phyloP scores from a whole-genome alignment of 257 asterid species.

The Nicotiana otophora region DNA sequence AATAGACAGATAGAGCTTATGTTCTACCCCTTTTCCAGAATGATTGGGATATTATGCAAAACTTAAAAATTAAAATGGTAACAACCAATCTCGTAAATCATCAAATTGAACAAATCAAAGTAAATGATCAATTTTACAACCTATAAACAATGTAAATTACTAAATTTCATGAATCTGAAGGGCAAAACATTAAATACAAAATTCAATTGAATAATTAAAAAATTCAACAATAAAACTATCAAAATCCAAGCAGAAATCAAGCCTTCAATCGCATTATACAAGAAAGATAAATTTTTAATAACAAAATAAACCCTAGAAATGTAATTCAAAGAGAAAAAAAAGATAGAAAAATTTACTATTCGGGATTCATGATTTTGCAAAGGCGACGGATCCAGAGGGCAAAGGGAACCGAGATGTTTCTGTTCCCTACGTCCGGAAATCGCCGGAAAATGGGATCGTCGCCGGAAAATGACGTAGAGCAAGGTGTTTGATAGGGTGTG shows the following conservation, averaged over 20 bases:
- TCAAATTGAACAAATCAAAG: not conserved
- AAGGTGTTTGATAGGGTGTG: not conserved
- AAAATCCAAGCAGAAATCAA: not conserved
- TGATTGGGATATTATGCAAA: not conserved
- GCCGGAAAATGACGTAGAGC: not conserved
- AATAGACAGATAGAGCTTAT: not conserved
- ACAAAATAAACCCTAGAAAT: not conserved
- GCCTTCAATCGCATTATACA: not conserved
- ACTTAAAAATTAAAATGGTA: not conserved
- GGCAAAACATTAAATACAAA: not conserved
- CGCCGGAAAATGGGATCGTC: slow-evolving; percentile 1
- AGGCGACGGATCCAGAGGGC: not conserved
- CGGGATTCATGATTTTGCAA: slow-evolving; percentile 14
- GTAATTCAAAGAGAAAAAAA: not conserved
- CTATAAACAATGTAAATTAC: not conserved
- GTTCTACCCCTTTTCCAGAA: not conserved
- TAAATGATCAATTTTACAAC: not conserved
- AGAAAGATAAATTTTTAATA: no score
- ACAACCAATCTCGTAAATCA: not conserved
- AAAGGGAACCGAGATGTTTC: not conserved
- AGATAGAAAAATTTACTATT: slow-evolving; percentile 1
- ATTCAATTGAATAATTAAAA: not conserved
- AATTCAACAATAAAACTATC: not conserved
- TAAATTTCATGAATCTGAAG: not conserved
- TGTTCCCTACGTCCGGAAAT: not conserved